Evolutionary conservation across 208 protist species (phyloP).

Genomic region (Trypanosoma cruzi): DNA sequence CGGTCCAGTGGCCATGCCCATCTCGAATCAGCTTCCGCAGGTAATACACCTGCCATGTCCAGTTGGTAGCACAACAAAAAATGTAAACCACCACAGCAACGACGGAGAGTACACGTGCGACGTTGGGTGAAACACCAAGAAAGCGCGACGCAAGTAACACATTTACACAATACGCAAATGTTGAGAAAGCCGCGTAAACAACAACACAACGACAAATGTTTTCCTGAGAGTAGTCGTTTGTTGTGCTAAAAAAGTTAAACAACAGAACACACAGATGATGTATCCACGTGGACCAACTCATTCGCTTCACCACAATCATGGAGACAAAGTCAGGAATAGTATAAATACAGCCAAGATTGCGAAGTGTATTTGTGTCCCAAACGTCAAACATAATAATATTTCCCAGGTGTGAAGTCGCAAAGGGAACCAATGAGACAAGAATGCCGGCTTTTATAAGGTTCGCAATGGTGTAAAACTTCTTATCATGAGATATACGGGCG

Average conservation of each 20-base stretch:
- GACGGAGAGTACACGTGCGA: slow-evolving; percentile 74
- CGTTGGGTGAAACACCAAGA: slow-evolving; percentile 59
- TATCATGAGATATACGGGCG: slow-evolving; percentile 84
- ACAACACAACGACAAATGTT: slow-evolving; percentile 91
- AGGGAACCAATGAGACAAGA: slow-evolving; percentile 88
- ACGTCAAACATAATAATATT: slow-evolving; percentile 83
- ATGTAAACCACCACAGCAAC: slow-evolving; percentile 85
- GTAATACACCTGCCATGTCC: slow-evolving; percentile 92
- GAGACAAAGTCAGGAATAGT: slow-evolving; percentile 93
- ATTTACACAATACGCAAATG: slow-evolving; percentile 93
- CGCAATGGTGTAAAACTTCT: slow-evolving; percentile 93
- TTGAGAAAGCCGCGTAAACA: slow-evolving; percentile 92
- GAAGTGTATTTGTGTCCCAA: slow-evolving; percentile 86
- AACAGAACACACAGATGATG: slow-evolving; percentile 90
- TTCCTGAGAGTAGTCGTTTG: slow-evolving; percentile 88
- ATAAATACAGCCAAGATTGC: slow-evolving; percentile 94
- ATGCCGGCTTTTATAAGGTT: slow-evolving; percentile 92
- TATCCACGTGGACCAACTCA: slow-evolving; percentile 90
- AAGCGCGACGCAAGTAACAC: slow-evolving; percentile 92
- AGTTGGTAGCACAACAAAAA: slow-evolving; percentile 86
- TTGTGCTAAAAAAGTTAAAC: slow-evolving; percentile 92
- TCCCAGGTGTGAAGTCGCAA: slow-evolving; percentile 75
- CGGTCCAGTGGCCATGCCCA: slow-evolving; percentile 74
- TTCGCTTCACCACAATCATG: slow-evolving; percentile 89
- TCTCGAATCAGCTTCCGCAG: slow-evolving; percentile 62